Evolutionary conservation across 2,329 filamentous ascomycete species (phyloP).

Genomic region (Ophiostoma australiae): DNA sequence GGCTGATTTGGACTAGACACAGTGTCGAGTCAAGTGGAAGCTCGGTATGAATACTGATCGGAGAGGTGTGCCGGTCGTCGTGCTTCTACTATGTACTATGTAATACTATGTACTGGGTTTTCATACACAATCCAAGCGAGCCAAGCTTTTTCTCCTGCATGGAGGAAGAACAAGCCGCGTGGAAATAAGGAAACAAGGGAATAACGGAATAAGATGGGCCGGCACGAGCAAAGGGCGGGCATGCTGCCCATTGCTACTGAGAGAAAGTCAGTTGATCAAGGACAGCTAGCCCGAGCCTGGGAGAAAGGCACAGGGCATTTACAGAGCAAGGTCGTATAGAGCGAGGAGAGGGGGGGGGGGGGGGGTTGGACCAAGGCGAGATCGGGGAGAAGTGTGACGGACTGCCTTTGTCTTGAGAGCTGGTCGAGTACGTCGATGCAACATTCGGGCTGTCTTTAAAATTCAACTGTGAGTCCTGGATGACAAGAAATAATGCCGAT

Average conservation of each 20-base stretch:
- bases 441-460: too few species aligned
- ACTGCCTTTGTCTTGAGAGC: background rate
- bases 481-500: too few species aligned
- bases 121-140: background rate
- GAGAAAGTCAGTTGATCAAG: background rate
- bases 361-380: too few species aligned
- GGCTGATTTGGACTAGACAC: too few species aligned
- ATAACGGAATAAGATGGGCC: background rate
- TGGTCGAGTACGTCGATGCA: too few species aligned
- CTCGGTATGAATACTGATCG: background rate
- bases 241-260: background rate
- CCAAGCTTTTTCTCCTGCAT: background rate
- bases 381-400: background rate
- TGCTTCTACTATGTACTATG: background rate
- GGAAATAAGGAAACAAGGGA: background rate
- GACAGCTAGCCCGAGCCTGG: background rate
- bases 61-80: background rate
- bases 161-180: background rate
- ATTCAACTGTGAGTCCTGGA: too few species aligned
- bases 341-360: too few species aligned
- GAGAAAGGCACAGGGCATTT: background rate
- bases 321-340: too few species aligned
- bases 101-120: background rate
- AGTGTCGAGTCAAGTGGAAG: background rate
- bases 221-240: background rate